These are phyloP conservation scores for Mikania micrantha DNA, from an alignment of 129 eudicot species.

Conservation along the genomic window DNA sequence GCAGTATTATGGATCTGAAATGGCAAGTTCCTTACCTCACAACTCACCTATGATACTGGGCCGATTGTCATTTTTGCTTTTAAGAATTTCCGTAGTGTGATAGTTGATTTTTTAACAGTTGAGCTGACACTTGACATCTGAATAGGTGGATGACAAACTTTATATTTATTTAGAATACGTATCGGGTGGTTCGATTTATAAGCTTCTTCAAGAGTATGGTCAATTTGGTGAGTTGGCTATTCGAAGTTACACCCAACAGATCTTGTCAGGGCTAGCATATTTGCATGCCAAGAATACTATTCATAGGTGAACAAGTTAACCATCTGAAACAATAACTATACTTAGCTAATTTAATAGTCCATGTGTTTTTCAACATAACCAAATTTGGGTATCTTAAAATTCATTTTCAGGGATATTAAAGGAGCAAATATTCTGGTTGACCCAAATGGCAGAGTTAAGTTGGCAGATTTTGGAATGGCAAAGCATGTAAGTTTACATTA, in stretches of 20 bases:
- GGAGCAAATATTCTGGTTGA: constrained; percentile 97
- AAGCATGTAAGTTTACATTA: constrained; percentile 64
- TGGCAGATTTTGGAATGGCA: constrained; percentile 98
- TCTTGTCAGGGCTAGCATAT: constrained; percentile 92
- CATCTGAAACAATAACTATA: background rate
- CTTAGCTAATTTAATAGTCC: background rate
- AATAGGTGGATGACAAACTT: constrained; percentile 83
- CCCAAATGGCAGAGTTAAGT: constrained; percentile 89
- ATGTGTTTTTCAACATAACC: constrained; percentile 5
- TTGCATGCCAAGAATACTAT: constrained; percentile 79
- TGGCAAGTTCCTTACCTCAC: constrained; percentile 38
- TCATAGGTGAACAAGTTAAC: constrained; percentile 48
- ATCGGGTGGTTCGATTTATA: constrained; percentile 95
- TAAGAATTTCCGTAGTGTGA: background rate
- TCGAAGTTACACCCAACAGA: constrained; percentile 87
- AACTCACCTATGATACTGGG: background rate
- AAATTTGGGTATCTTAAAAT: constrained; percentile 6
- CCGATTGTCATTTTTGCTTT: background rate
- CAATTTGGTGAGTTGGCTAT: constrained; percentile 79
- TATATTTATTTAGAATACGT: constrained; percentile 91
- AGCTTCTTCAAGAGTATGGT: constrained; percentile 94
- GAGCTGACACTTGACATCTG: constrained; percentile 5
- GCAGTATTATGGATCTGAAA: constrained; percentile 87
- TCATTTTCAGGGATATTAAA: constrained; percentile 72
- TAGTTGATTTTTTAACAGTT: background rate